Base-by-base conservation (phyloP, 176 grass and related monocot species). In the Paspalum vaginatum region DNA sequence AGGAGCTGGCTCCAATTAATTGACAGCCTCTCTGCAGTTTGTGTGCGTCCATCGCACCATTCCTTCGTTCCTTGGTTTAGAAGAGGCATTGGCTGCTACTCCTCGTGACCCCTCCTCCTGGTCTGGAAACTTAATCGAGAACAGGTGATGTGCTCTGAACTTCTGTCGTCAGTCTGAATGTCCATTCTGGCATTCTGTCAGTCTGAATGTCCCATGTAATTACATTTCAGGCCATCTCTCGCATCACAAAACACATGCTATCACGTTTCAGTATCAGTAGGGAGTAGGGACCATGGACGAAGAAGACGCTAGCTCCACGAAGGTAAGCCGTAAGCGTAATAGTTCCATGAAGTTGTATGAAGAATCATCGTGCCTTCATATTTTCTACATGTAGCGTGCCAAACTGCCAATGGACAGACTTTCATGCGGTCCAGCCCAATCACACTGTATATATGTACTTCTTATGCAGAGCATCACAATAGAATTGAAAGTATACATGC, bases 401-500 rank as follows among this genome's bases (percentile, higher is more conserved):
- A n/a, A n/a, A n/a, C n/a, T n/a, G n/a, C n/a, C 13, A 25, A 6
- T 4, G 43, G 7, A 0, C 44, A 26, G 1, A 3, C 2, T 52
- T 11, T 68, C 32, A 1, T 32, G 32, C 20, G 5, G 26, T 9
- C 25, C 20, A 16, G 8, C 41, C 41, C 8, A 55, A 2, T 26
- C 60, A 67, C n/a, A 16, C 10, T 68, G 8, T n/a, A 21, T 21
- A 8, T 8, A 43, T 57, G 0, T 10, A 10, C 10, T 44, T 12
- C 18, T 22, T 3, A 5, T 8, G 17, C 83, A 85, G 87, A 82
- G 42, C 78, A 40, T 82, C 59, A 82, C 65, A 0, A 2, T 75
- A 26, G 76, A 87, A 25, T 39, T 87, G 62, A 87, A 44, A 39
- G 55, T 91, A 0, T 81, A 84, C 76, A 87, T 84, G 89, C 80